Base-by-base conservation (phyloP, 306 rosid genomes). In the Quercus agrifolia region DNA sequence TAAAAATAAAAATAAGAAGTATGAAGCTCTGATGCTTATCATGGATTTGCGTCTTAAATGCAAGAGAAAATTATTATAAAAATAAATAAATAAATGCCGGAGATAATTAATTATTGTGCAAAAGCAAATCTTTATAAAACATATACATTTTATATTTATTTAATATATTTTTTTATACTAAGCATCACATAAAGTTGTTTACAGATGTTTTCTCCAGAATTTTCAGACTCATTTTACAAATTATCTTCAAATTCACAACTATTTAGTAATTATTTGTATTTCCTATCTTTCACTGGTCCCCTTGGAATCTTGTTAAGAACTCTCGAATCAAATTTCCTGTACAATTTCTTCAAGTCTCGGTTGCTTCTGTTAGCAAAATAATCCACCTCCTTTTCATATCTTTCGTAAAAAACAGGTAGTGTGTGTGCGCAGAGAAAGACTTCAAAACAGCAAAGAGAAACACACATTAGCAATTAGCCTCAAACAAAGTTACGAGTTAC, bases 261-360 rank as follows among this genome's bases (percentile, higher is more conserved):
- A 1, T 10, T 73, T 15, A 35, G 58, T 70, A 57, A 23, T 85
- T 82, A 81, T 57, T 21, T 81, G 71, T 44, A 66, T 79, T 79
- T 78, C 74, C 76, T 85, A 73, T 81, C 69, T 81, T 87, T 90
- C 12, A 74, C 85, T 25, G 91, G 89, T 80, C 90, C 90, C 81
- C 89, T 87, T 14, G 94, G 97, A 79, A 92, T 92, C 86, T 88
- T 88, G 72, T 76, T 77, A 49, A 90, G 88, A 78, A 90, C 64
- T 27, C 66, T 81, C 62, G 81, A 80, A 27, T 88, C 89, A 74
- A 92, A 86, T 66, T 77, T 73, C 51, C 31, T 77, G 86, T 79
- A 84, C 77, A 84, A 63, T 62, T 81, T 83, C 83, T 56, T 83
- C 79, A 79, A 73, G 51, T 87, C 90, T 81, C 70, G 85, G 78